phyloP scores from a whole-genome alignment of 192 early-diverging fungal genomes.

The Gaertneriomyces semiglobifer region DNA sequence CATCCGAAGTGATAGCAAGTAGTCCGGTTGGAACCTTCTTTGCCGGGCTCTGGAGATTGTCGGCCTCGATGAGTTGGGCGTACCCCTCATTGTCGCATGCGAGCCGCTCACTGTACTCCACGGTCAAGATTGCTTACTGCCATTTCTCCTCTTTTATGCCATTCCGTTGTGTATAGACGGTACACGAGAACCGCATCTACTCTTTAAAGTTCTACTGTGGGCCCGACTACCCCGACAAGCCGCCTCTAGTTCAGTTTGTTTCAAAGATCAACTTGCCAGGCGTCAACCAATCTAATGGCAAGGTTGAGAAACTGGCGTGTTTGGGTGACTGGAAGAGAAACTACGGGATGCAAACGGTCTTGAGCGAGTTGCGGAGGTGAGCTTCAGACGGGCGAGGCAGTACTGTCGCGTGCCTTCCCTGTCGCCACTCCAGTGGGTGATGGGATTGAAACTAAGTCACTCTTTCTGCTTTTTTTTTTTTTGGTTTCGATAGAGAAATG shows the following conservation, averaged over 20 bases:
- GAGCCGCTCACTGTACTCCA: no score
- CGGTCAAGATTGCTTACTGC: no score
- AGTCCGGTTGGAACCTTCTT: no score
- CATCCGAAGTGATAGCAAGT: no score
- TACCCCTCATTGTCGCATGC: no score
- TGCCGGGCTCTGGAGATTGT: no score
- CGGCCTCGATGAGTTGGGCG: no score
- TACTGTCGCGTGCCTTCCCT: not conserved
- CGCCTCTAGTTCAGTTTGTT: constrained; percentile 77
- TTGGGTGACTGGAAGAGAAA: constrained; percentile 81
- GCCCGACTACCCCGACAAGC: constrained; percentile 74
- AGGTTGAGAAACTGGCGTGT: constrained; percentile 72
- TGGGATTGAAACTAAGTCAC: not conserved
- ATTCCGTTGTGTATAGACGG: constrained; percentile 52
- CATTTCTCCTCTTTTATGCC: no score
- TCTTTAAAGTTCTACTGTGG: constrained; percentile 80
- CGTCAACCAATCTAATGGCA: constrained; percentile 78
- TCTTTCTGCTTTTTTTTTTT: constrained; percentile 3
- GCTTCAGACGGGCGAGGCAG: not conserved
- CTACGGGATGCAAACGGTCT: constrained; percentile 74
- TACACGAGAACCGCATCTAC: constrained; percentile 98
- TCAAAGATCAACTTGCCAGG: constrained; percentile 82
- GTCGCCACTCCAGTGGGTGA: not conserved
- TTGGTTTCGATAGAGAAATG: constrained; percentile 69
- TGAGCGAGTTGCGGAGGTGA: constrained; percentile 79